Evolutionary conservation across 345 rosid species (phyloP), one percentile per base, ranked within the genome.

Genomic region (Lepidium aucheri): DNA sequence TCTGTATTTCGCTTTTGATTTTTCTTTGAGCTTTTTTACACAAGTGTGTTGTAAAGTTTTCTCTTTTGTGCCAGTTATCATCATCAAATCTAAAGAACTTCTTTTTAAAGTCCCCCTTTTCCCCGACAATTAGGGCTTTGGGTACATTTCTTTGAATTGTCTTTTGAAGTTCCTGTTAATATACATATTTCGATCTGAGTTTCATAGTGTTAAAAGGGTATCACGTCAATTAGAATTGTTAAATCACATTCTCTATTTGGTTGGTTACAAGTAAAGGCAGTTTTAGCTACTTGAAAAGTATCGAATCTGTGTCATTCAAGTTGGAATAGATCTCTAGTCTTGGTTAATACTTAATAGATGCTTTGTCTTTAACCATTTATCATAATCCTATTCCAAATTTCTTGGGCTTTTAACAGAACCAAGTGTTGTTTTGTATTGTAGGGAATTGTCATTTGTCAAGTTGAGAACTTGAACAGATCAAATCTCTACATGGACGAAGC

Each of bases 401-500:
- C 64, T 11, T 45, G 22, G 43, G 64, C 4, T 60, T 7, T 43
- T 42, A 26, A 26, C 61, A 14, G 14, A 58, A 41, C 1, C 14
- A 14, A 56, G 4, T 54, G 53, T 55, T 36, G 15, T 35, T 18
- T 42, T 8, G 16, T 22, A 17, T 8, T 11, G 49, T 18, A 76
- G 65, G 63, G 59, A 56, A 66, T 63, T 66, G 7, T 41, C 35
- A 56, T 64, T 63, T 66, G 7, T 41, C 35, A 66, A 43, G 70
- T 44, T 51, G 36, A 34, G n/a, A 22, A 20, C 8, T 65, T 42
- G 43, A 54, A 32, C 28, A 55, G 36, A 40, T 16, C 44, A 36
- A 54, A 5, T 26, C 36, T 26, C 36, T n/a, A 63, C 85, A 89
- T 72, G 76, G 76, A 59, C 30, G 65, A 65, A 89, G 94, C 87